Evolutionary conservation across 2,329 filamentous ascomycete species (phyloP).

Genomic region (Phyllosticta citrichinensis): DNA sequence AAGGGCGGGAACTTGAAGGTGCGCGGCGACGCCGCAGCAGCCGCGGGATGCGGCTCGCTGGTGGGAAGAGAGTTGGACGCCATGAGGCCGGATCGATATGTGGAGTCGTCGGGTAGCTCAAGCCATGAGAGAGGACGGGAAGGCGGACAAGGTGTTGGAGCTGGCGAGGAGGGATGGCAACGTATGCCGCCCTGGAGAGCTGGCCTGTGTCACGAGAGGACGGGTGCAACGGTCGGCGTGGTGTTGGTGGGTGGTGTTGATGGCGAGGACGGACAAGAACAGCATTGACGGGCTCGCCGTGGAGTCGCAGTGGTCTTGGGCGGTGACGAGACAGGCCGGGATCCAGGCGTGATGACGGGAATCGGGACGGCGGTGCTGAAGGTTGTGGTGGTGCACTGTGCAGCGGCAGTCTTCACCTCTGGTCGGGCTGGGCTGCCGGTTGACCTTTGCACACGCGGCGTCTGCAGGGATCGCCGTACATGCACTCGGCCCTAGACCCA

Average conservation of each 20-base stretch:
- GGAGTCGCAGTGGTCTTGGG: background rate
- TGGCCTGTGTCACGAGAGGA: slow-evolving; percentile 3
- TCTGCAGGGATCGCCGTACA: background rate
- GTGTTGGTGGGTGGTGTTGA: background rate
- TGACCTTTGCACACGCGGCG: background rate
- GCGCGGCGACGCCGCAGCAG: slow-evolving; percentile 17
- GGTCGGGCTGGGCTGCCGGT: background rate
- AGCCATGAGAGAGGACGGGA: slow-evolving; percentile 9
- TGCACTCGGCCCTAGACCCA: background rate
- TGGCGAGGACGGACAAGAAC: background rate
- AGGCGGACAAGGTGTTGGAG: background rate
- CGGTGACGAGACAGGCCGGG: too few relatives aligned
- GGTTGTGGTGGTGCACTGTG: too few relatives aligned
- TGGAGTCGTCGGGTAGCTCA: background rate
- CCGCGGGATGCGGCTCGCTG: slow-evolving; percentile 7
- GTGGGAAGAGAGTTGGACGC: slow-evolving; percentile 2
- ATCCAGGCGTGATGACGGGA: too few relatives aligned
- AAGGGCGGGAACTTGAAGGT: slow-evolving; percentile 39
- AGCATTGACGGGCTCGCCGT: background rate
- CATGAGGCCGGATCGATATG: slow-evolving; percentile 7
- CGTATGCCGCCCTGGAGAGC: slow-evolving; percentile 3
- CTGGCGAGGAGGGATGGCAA: slow-evolving; percentile 7
- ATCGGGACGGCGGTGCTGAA: too few relatives aligned
- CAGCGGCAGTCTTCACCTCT: too few relatives aligned
- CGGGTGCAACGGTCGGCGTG: background rate